phyloP scores from a whole-genome alignment of 1,284 basidiomycete species.

The Schizophyllum amplum region DNA sequence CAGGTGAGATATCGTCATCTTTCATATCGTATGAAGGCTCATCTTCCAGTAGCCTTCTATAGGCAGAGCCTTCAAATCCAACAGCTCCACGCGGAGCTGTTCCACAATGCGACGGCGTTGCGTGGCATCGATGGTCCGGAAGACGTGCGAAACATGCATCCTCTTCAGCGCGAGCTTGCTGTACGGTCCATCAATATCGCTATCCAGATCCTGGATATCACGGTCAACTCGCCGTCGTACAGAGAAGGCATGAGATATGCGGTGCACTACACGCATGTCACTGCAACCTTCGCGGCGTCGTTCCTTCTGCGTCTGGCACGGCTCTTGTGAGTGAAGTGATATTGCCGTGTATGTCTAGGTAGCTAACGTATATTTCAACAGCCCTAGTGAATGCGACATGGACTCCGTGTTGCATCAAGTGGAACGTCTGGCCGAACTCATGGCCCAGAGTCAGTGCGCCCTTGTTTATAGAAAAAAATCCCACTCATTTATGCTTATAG shows the following conservation, averaged over 20 bases:
- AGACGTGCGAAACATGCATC: slow-evolving; percentile 68
- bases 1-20: slow-evolving; percentile 36
- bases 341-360: slow-evolving; percentile 2
- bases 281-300: slow-evolving; percentile 87
- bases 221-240: slow-evolving; percentile 71
- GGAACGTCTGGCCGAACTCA: slow-evolving; percentile 65
- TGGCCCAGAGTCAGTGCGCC: slow-evolving; percentile 60
- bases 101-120: slow-evolving; percentile 73
- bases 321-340: slow-evolving; percentile 56
- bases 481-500: slow-evolving; percentile 28
- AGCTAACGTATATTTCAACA: slow-evolving; percentile 26
- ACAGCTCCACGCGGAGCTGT: slow-evolving; percentile 70
- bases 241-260: slow-evolving; percentile 88
- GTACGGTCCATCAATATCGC: slow-evolving; percentile 67
- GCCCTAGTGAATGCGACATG: slow-evolving; percentile 78
- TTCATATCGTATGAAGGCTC: slow-evolving; percentile 4
- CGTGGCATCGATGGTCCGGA: slow-evolving; percentile 70
- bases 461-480: slow-evolving; percentile 2
- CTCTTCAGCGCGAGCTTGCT: slow-evolving; percentile 61
- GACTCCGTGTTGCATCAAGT: slow-evolving; percentile 70
- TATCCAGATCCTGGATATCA: slow-evolving; percentile 61
- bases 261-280: slow-evolving; percentile 84
- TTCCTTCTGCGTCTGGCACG: slow-evolving; percentile 81
- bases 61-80: slow-evolving; percentile 77
- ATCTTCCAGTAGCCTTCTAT: slow-evolving; percentile 54